Evolutionary conservation across 306 rosid genomes (phyloP).

Genomic region (Medicago truncatula): MtrunA17r5.0-ANR NC_053045.1:59217001-59217500

Average conservation of each 20-base stretch:
- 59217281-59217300: slow-evolving; percentile 68
- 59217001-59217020: not conserved
- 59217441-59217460: slow-evolving; percentile 28
- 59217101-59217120: slow-evolving; percentile 15
- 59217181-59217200: slow-evolving; percentile 56
- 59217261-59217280: slow-evolving; percentile 58
- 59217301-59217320: slow-evolving; percentile 61
- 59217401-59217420: not conserved
- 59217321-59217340: slow-evolving; percentile 54
- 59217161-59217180: slow-evolving; percentile 7
- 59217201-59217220: slow-evolving; percentile 72
- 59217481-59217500: slow-evolving; percentile 10
- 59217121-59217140: slow-evolving; percentile 10
- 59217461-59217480: slow-evolving; percentile 20
- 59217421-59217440: slow-evolving; percentile 8
- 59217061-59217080: slow-evolving; percentile 3
- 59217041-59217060: not conserved
- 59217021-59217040: slow-evolving; percentile 11
- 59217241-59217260: slow-evolving; percentile 70
- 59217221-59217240: slow-evolving; percentile 74
- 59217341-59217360: slow-evolving; percentile 1
- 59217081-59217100: slow-evolving; percentile 1
- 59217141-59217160: slow-evolving; percentile 28
- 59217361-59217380: slow-evolving; percentile 17
- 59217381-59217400: not conserved